Conservation (phyloP, 352 stramenopile species). For the Globisporangium paroecandrum region DNA sequence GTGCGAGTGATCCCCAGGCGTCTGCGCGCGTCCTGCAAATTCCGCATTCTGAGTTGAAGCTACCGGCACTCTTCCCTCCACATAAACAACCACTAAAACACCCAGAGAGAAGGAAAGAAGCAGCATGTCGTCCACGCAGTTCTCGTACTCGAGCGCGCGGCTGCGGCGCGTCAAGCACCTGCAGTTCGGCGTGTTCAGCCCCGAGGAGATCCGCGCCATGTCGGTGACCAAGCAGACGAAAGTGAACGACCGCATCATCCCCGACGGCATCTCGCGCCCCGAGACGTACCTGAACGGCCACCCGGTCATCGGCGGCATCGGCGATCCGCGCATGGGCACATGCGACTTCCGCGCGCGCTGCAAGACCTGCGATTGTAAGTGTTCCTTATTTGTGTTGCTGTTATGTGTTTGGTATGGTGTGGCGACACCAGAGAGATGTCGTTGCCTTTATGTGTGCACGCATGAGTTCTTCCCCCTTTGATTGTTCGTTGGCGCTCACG, state of each 20-base stretch:
- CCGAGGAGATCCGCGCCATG: conserved; percentile 96
- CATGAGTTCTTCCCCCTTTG: not conserved
- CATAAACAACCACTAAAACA: not conserved
- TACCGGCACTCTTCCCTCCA: not conserved
- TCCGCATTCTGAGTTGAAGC: not conserved
- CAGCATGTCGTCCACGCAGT: conserved; percentile 84
- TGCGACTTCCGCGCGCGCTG: conserved; percentile 86
- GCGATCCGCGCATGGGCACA: conserved; percentile 97
- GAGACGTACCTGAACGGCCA: conserved; percentile 91
- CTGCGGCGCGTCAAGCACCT: conserved; percentile 96
- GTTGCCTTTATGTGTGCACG: not conserved
- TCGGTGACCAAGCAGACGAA: conserved; percentile 97
- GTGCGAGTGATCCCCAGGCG: conserved; percentile 1
- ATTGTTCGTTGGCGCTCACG: not conserved
- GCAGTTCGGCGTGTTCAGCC: conserved; percentile 98
- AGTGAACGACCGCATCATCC: conserved; percentile 95
- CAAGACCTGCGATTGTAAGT: conserved; percentile 90
- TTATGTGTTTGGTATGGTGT: not conserved
- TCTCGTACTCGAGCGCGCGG: conserved; percentile 95
- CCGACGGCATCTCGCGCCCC: conserved; percentile 92
- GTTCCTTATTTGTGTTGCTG: not conserved
- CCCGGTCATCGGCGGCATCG: conserved; percentile 97
- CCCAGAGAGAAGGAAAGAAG: not conserved
- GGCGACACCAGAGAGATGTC: not conserved
- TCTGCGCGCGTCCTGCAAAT: not conserved